Evolutionary conservation across 2,329 filamentous ascomycete genomes (phyloP).

Genomic region (Chaetomium sp.): DNA sequence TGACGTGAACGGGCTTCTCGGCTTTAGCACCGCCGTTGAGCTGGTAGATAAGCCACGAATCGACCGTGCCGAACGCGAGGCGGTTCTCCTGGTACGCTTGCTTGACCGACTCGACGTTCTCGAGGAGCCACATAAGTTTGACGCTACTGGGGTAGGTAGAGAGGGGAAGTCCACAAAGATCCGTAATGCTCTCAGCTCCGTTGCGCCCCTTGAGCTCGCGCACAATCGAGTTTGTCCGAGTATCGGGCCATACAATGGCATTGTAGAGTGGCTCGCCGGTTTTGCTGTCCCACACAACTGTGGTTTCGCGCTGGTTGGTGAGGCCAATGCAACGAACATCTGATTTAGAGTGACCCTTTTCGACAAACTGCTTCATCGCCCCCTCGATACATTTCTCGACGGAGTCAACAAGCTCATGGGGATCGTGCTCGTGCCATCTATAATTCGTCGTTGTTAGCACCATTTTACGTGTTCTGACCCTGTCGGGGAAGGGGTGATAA

Average conservation of each 20-base stretch:
- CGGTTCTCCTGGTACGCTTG: constrained; percentile 69
- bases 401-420: constrained; percentile 65
- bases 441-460: constrained; percentile 8
- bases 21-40: constrained; percentile 67
- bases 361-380: constrained; percentile 63
- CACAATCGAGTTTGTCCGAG: constrained; percentile 64
- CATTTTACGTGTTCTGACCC: constrained; percentile 1
- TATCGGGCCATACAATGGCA: constrained; percentile 88
- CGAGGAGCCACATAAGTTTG: constrained; percentile 77
- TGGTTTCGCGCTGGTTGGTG: constrained; percentile 87
- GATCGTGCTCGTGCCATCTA: constrained; percentile 89
- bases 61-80: constrained; percentile 79
- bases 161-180: constrained; percentile 72
- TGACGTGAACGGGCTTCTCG: constrained; percentile 60
- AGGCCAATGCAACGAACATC: constrained; percentile 76
- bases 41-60: constrained; percentile 81
- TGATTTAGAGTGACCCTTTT: constrained; percentile 58
- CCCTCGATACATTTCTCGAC: constrained; percentile 75
- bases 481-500: constrained; percentile 11
- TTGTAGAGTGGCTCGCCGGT: constrained; percentile 78
- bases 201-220: constrained; percentile 65
- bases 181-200: constrained; percentile 61
- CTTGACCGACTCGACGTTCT: constrained; percentile 62
- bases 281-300: constrained; percentile 73
- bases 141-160: constrained; percentile 85